A percentile compares a stretch with the other conserved stretches of the same genome.
Evolutionary conservation across 2,329 filamentous ascomycete species (phyloP).

Genomic region (Penicillium sclerotigenum): DNA sequence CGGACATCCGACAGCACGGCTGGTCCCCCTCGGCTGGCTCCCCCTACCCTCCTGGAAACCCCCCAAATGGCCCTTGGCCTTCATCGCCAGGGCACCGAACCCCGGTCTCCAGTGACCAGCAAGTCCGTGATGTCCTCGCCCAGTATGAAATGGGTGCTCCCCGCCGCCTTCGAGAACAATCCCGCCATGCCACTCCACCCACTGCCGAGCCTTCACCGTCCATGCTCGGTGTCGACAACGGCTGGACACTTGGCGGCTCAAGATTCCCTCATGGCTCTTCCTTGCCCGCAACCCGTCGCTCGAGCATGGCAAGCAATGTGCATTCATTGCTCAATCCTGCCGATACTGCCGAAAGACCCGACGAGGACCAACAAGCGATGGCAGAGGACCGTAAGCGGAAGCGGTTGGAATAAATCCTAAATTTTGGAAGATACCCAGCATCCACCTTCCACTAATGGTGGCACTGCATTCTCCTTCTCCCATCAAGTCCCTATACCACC

Average conservation of each 20-base stretch:
- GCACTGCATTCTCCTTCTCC: not conserved
- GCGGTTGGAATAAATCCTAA: constrained; percentile 45
- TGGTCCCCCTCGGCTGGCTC: constrained; percentile 61
- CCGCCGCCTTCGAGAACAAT: constrained; percentile 46
- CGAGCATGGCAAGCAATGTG: constrained; percentile 69
- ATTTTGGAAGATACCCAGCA: not conserved
- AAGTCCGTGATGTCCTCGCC: constrained; percentile 60
- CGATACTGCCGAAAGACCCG: constrained; percentile 63
- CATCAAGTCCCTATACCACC: not conserved
- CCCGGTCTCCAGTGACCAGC: constrained; percentile 56
- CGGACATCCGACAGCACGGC: constrained; percentile 86
- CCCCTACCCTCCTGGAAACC: constrained; percentile 64
- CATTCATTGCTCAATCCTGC: constrained; percentile 66
- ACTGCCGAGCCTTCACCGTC: constrained; percentile 50
- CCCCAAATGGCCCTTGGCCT: constrained; percentile 66
- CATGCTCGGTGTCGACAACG: constrained; percentile 51
- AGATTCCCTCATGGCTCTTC: constrained; percentile 42
- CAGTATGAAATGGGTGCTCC: constrained; percentile 63
- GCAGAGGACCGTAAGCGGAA: constrained; percentile 62
- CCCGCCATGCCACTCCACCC: constrained; percentile 55
- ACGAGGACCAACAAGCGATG: constrained; percentile 57
- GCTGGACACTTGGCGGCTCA: constrained; percentile 54
- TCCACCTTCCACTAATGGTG: not conserved
- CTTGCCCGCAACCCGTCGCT: constrained; percentile 61
- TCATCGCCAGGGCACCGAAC: constrained; percentile 58